Evolutionary conservation across 768 basidiomycete species (phyloP).

Genomic region (Mycena chlorophos): DNA sequence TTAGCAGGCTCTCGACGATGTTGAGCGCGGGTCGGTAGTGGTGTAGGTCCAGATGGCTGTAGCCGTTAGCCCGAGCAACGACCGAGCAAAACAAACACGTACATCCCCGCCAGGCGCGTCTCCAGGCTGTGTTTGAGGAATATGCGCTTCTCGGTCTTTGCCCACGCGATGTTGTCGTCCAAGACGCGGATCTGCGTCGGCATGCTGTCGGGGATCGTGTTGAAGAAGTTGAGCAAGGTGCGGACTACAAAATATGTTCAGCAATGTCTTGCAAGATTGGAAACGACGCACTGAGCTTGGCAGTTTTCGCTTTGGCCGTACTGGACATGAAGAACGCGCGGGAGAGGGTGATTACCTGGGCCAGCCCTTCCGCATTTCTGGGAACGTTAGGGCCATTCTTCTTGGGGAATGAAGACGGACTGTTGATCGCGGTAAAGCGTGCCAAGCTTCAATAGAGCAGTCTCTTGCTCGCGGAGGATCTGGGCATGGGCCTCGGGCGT

Average conservation of each 20-base stretch:
- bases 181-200: constrained; percentile 82
- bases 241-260: constrained; percentile 57
- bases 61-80: constrained; percentile 7
- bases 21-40: constrained; percentile 78
- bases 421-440: constrained; percentile 84
- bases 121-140: constrained; percentile 95
- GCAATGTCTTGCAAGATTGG: neutral
- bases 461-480: constrained; percentile 76
- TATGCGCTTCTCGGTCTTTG: constrained; percentile 86
- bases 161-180: constrained; percentile 90
- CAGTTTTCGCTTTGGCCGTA: constrained; percentile 97
- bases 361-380: constrained; percentile 83
- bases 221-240: constrained; percentile 90
- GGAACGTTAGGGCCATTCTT: neutral
- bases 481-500: constrained; percentile 49
- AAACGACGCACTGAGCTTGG: constrained; percentile 76
- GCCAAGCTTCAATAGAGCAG: constrained; percentile 81
- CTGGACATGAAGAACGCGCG: constrained; percentile 86
- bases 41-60: constrained; percentile 70
- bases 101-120: constrained; percentile 80
- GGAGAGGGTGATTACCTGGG: constrained; percentile 82
- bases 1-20: constrained; percentile 84
- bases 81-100: constrained; percentile 12
- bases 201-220: constrained; percentile 70
- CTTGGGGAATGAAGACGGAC: constrained; percentile 42